Conservation (phyloP, 2,329 filamentous ascomycete species). For the Fusarium oligoseptatum region DNA sequence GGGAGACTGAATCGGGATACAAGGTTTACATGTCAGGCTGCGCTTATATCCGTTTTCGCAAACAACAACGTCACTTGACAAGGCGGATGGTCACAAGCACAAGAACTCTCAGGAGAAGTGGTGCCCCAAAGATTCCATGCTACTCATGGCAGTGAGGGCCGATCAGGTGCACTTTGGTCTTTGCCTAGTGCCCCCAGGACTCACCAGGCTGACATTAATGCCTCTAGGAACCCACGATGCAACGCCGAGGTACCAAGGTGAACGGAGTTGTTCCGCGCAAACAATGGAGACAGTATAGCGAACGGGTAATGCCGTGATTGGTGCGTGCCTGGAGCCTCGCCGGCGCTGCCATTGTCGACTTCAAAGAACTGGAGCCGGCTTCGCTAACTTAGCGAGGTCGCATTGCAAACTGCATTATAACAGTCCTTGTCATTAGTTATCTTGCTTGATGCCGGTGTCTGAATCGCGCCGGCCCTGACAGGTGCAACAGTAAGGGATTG, state of each 20-base stretch:
- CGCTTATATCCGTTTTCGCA: background rate
- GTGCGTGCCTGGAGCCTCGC: constrained; percentile 1
- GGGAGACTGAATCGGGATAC: background rate
- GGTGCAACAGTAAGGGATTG: constrained; percentile 26
- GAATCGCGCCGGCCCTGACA: constrained; percentile 14
- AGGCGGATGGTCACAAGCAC: background rate
- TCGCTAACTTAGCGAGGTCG: constrained; percentile 9
- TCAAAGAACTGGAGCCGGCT: constrained; percentile 3
- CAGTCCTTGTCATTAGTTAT: constrained; percentile 10
- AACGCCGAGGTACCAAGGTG: background rate
- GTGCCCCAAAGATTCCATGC: background rate
- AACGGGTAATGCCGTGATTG: background rate
- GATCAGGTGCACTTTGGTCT: background rate
- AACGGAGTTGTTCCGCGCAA: constrained; percentile 7
- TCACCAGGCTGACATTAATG: background rate
- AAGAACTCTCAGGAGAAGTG: background rate
- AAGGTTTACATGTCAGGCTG: background rate
- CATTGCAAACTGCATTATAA: constrained; percentile 7
- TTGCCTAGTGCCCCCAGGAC: background rate
- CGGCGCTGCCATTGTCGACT: constrained; percentile 4
- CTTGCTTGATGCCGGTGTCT: constrained; percentile 1
- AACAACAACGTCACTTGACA: background rate
- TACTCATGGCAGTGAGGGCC: background rate
- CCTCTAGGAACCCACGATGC: background rate
- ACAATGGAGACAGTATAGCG: background rate